Conservation (phyloP, 2,329 filamentous ascomycete genomes). For the Botrytis sinoallii region DNA sequence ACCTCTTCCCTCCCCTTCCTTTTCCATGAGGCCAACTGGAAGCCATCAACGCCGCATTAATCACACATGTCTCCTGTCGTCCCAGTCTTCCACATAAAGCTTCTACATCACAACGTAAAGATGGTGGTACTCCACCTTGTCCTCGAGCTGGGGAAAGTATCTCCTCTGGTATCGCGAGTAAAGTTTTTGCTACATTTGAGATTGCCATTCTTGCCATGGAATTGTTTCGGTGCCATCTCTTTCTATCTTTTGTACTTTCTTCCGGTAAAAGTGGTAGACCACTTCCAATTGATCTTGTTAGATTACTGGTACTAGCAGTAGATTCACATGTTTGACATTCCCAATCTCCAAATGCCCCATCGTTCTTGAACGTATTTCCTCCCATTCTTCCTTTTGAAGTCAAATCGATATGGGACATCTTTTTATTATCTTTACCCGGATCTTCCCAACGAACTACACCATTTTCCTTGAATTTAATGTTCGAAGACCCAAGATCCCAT, state of each 20-base stretch:
- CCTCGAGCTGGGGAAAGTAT: constrained; percentile 33
- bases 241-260: not conserved
- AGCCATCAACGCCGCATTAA: constrained; percentile 76
- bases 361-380: constrained; percentile 45
- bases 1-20: constrained; percentile 54
- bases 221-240: not conserved
- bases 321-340: not conserved
- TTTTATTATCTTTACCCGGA: constrained; percentile 53
- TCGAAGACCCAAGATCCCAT: constrained; percentile 51
- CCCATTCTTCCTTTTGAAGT: constrained; percentile 42
- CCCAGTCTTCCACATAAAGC: constrained; percentile 42
- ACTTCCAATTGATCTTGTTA: not conserved
- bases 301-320: not conserved
- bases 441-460: constrained; percentile 54
- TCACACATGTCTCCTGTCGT: constrained; percentile 65
- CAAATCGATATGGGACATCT: constrained; percentile 62
- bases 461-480: constrained; percentile 47
- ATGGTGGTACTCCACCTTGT: constrained; percentile 44
- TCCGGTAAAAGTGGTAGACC: not conserved
- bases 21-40: constrained; percentile 59
- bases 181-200: constrained; percentile 17
- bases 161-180: constrained; percentile 23
- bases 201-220: constrained; percentile 18
- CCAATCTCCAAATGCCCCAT: constrained; percentile 37
- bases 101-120: constrained; percentile 42